Evolutionary conservation across 306 rosid genomes (phyloP), one percentile per base, ranked within the genome.

Genomic region (Cucurbita ficifolia): DNA sequence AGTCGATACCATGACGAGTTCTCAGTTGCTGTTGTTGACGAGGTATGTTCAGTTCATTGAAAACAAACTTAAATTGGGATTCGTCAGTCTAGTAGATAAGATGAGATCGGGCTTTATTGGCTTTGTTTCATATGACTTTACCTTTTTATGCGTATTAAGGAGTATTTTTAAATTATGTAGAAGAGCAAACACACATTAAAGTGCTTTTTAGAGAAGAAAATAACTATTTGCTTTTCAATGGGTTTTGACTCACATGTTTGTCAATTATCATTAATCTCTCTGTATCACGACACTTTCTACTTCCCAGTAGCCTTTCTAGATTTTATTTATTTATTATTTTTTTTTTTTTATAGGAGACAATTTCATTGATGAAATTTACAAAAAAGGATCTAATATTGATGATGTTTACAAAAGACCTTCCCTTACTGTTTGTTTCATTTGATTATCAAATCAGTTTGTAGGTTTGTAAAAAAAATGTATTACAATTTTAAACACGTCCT

Each of bases 1-100:
- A 95, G 96, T 82, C 97, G 99, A 72, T 91, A 89, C 77, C 99
- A 95, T 83, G 97, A 95, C 78, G 97, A 88, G 75, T 95, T 95
- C 84, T 87, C 96, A 11, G 92, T 95, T 24, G 94, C 99, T 72
- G 90, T 95, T 73, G 99, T 95, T 71, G 99, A 95, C 7, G 99
- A 95, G 99, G 99, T 29, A 29, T 29, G 33, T 29, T 95, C 72
- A 18, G 14, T 57, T 75, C 38, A 59, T 51, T 38, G 16, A 7
- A 16, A 54, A 43, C 6, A 24, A 43, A 55, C 33, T 39, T 72
- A 40, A 17, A 10, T 22, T 19, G 67, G 59, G 54, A 58, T 11
- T 46, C 16, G 12, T 53, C 19, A 16, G 39, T 42, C 10, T 7
- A 13, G 33, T 24, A 16, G 16, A 70, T 70, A 33, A 48, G 40